Evolutionary conservation across 2,329 filamentous ascomycete species (phyloP).

Genomic region (Fusarium staphyleae): DNA sequence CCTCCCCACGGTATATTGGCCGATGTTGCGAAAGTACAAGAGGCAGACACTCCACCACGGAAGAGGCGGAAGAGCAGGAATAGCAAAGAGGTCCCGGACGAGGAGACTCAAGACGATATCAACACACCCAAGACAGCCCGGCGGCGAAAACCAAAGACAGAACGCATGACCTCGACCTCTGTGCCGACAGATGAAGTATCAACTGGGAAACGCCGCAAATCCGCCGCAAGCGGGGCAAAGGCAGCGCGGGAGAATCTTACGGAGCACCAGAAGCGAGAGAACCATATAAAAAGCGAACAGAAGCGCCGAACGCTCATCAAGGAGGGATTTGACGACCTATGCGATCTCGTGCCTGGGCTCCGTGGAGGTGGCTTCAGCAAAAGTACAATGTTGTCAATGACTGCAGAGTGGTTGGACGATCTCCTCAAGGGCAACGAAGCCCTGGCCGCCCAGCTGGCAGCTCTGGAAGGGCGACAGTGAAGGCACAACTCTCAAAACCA

Average conservation of each 20-base stretch:
- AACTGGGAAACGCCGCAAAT: constrained; percentile 60
- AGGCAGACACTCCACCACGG: constrained; percentile 51
- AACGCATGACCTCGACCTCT: constrained; percentile 44
- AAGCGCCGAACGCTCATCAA: constrained; percentile 84
- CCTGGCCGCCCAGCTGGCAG: constrained; percentile 61
- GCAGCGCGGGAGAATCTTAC: constrained; percentile 73
- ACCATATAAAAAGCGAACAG: constrained; percentile 88
- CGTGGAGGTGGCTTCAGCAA: constrained; percentile 81
- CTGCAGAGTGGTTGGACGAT: constrained; percentile 80
- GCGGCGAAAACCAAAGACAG: constrained; percentile 58
- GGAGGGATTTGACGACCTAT: constrained; percentile 82
- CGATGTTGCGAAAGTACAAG: constrained; percentile 43
- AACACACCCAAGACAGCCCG: constrained; percentile 45
- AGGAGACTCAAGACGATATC: constrained; percentile 52
- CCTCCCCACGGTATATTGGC: constrained; percentile 26
- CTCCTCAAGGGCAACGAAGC: constrained; percentile 72
- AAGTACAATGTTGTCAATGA: constrained; percentile 77
- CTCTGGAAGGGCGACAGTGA: constrained; percentile 39
- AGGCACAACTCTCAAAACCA: not conserved
- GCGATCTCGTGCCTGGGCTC: constrained; percentile 76
- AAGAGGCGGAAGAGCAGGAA: constrained; percentile 64
- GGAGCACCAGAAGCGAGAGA: constrained; percentile 82
- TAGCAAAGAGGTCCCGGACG: constrained; percentile 51
- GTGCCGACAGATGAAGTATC: constrained; percentile 46
- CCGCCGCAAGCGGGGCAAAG: constrained; percentile 53